phyloP scores from a whole-genome alignment of 73 alveolate species.

The Durusdinium trenchii region DNA sequence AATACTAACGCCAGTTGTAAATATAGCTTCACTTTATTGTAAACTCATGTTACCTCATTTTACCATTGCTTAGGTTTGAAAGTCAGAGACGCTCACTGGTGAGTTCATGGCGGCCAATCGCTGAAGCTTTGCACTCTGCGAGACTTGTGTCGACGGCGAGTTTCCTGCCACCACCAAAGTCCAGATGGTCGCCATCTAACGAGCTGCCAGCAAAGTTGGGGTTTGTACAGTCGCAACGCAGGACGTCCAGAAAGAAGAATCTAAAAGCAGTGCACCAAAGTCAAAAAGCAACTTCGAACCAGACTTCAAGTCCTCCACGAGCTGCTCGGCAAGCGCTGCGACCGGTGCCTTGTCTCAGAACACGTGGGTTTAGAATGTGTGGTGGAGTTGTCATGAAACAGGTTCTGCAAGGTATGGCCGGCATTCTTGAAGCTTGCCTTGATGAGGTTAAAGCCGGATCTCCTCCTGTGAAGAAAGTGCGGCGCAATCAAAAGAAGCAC shows the following conservation, averaged over 20 bases:
- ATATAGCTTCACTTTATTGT: too few relatives aligned
- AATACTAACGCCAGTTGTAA: too few relatives aligned
- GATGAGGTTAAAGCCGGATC: constrained; percentile 30
- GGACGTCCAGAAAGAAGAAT: constrained; percentile 11
- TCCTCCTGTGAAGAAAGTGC: constrained; percentile 14
- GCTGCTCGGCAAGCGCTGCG: neutral
- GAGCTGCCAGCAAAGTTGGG: constrained; percentile 44
- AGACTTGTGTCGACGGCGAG: constrained; percentile 45
- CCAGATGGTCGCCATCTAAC: constrained; percentile 60
- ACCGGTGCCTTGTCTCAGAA: neutral
- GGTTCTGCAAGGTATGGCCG: neutral
- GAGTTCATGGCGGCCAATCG: too few relatives aligned
- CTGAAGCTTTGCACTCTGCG: neutral
- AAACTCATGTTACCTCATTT: too few relatives aligned
- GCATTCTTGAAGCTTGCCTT: neutral
- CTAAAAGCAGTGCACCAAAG: neutral
- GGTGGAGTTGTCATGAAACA: too few relatives aligned
- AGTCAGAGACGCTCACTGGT: too few relatives aligned
- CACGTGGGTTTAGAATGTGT: too few relatives aligned
- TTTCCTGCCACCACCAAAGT: constrained; percentile 70
- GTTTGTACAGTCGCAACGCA: constrained; percentile 8
- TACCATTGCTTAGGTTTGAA: too few relatives aligned
- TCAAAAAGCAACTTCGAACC: neutral
- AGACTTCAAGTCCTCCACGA: neutral
- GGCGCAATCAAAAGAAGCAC: constrained; percentile 23